phyloP scores from a whole-genome alignment of 257 asterid genomes.

The Perilla frutescens region DNA sequence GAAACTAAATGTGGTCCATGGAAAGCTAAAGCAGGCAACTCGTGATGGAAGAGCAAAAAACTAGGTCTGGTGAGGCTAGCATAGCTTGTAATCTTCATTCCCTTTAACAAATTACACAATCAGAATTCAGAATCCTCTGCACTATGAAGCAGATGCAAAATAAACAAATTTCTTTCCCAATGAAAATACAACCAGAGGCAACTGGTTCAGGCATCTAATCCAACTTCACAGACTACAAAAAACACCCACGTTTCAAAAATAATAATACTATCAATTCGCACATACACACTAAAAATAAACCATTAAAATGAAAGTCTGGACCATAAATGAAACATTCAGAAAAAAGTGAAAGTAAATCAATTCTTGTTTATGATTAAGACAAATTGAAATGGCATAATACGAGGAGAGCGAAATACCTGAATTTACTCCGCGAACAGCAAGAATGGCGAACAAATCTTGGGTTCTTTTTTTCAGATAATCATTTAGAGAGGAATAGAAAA shows the following conservation, averaged over 20 bases:
- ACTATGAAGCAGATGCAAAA: slow-evolving; percentile 18
- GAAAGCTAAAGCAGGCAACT: slow-evolving; percentile 57
- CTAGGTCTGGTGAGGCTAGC: slow-evolving; percentile 64
- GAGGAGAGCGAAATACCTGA: background rate
- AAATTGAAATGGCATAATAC: background rate
- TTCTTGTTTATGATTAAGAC: background rate
- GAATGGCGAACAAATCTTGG: background rate
- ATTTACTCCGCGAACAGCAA: background rate
- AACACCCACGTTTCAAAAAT: background rate
- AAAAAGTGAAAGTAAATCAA: background rate
- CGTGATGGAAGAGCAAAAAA: slow-evolving; percentile 57
- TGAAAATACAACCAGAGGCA: background rate
- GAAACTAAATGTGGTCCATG: slow-evolving; percentile 43
- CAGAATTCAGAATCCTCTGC: slow-evolving; percentile 43
- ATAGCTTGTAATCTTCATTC: slow-evolving; percentile 64
- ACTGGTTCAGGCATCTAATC: slow-evolving; percentile 3
- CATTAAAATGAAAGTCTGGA: too few relatives aligned
- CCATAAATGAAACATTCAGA: background rate
- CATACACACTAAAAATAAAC: background rate
- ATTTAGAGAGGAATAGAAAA: background rate
- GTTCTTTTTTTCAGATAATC: background rate
- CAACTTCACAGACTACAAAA: background rate
- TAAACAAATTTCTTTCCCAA: slow-evolving; percentile 24
- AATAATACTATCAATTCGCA: background rate
- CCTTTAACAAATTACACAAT: slow-evolving; percentile 31